Evolutionary conservation across 2,329 filamentous ascomycete species (phyloP), one percentile per base, ranked within the genome.

Genomic region (Diaporthe citri): DNA sequence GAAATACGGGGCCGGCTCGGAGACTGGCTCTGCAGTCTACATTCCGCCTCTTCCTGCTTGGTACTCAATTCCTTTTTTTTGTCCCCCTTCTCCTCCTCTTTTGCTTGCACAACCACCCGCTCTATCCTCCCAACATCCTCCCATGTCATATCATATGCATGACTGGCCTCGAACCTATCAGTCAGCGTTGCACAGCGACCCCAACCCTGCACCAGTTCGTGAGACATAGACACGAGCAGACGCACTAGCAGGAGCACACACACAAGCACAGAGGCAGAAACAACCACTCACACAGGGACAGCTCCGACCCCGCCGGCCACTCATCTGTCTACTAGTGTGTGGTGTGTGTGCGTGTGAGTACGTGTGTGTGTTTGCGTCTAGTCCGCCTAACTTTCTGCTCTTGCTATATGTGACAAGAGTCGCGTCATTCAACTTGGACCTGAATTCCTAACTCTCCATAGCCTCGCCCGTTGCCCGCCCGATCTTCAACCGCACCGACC

Each of bases 1-100:
- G n/a, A 51, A 52, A 67, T 67, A 67, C 64, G 64, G 64, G 64
- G 64, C 64, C 46, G 64, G 13, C 22, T 67, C 64, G 31, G 64
- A 67, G 31, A 20, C 46, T 52, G 64, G 28, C 22, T 39, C 31
- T 39, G 48, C 64, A 41, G 34, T 69, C n/a, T 55, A 20, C 48
- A 67, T 22, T 67, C 46, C 62, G 15, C n/a, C 46, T 69, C 48
- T 69, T 41, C 55, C 64, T 69, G 20, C 64, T 67, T 36, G 48
- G 46, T 55, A 55, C 34, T 20, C 28, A 31, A 22, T 15, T 22
- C 7, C 12, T 17, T 51, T 25, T 3, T 34, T 2, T 25, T 12
- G 17, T 25, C 28, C 28, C 25, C 31, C 20, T 8, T 13, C 20
- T 2, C 20, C 55, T 7, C 31, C 9, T 13, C 12, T 64, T 31